Evolutionary conservation across 2,329 filamentous ascomycete genomes (phyloP).

Genomic region (Ophiosphaerella herpotricha): DNA sequence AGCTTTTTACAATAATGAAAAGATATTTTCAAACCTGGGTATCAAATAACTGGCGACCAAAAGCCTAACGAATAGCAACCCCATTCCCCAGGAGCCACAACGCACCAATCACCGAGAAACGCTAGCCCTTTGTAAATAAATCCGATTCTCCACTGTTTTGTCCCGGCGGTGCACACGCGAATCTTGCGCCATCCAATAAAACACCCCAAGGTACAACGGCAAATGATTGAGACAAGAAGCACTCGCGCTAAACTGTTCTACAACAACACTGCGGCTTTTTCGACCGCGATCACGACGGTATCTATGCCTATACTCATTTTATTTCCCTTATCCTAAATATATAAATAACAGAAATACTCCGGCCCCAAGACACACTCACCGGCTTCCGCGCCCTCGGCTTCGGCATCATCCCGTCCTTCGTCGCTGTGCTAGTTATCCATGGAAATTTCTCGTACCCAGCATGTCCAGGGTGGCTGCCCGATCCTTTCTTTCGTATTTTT

Average conservation of each 20-base stretch:
- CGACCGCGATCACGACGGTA: constrained; percentile 56
- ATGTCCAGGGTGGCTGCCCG: constrained; percentile 47
- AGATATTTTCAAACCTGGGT: too few species aligned
- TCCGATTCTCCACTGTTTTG: too few species aligned
- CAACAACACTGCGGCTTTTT: constrained; percentile 61
- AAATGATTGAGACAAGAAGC: constrained; percentile 42
- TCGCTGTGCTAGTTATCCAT: constrained; percentile 56
- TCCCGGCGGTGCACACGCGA: constrained; percentile 25
- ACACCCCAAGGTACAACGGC: constrained; percentile 49
- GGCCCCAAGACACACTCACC: constrained; percentile 56
- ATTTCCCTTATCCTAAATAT: not conserved
- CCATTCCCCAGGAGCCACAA: too few species aligned
- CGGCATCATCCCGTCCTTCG: constrained; percentile 47
- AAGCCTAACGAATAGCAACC: too few species aligned
- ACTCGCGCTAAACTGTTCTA: constrained; percentile 51
- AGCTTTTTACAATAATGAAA: too few species aligned
- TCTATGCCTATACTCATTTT: constrained; percentile 22
- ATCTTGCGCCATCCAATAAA: constrained; percentile 47
- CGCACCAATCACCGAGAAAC: too few species aligned
- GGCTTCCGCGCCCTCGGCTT: constrained; percentile 56
- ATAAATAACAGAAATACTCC: constrained; percentile 40
- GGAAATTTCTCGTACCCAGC: constrained; percentile 57
- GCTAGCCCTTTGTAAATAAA: too few species aligned
- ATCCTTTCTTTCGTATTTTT: constrained; percentile 50
- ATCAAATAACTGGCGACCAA: too few species aligned